These are phyloP conservation scores for Termitomyces sp. DNA, from an alignment of 768 basidiomycete genomes.

Conservation along the genomic window DNA sequence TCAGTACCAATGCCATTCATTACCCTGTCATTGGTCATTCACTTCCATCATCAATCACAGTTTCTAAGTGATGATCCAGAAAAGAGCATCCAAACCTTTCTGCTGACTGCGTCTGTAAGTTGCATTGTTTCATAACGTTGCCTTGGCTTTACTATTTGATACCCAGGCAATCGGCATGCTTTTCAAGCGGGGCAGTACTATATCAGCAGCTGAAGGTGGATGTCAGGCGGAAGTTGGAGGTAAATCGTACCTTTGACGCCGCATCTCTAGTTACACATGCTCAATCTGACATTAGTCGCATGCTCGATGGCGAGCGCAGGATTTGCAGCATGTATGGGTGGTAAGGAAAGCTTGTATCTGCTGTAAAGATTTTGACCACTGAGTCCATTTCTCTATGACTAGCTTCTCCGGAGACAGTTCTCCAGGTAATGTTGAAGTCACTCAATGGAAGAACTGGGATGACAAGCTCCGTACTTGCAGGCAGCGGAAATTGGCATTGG, in stretches of 20 bases:
- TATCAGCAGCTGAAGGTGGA: conserved; percentile 93
- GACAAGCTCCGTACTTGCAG: conserved; percentile 27
- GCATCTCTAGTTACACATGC: background rate
- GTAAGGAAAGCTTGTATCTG: conserved; percentile 25
- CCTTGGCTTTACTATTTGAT: background rate
- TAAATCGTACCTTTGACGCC: conserved; percentile 25
- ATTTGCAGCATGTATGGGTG: conserved; percentile 93
- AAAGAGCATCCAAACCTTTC: conserved; percentile 83
- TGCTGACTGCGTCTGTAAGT: conserved; percentile 82
- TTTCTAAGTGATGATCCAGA: conserved; percentile 91
- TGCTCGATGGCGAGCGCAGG: conserved; percentile 95
- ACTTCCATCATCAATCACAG: conserved; percentile 24
- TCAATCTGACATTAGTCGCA: conserved; percentile 51
- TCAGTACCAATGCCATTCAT: conserved; percentile 21
- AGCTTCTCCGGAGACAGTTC: conserved; percentile 80
- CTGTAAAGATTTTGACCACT: background rate
- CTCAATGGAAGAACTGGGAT: background rate
- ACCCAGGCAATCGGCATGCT: conserved; percentile 86
- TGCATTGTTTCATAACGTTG: background rate
- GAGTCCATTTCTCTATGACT: background rate
- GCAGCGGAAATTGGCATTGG: conserved; percentile 93
- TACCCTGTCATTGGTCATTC: background rate
- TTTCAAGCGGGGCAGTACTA: conserved; percentile 96
- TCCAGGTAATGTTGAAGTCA: conserved; percentile 52
- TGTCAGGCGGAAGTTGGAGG: conserved; percentile 96